Percentiles rank a stretch among this genome's conserved stretches.
These are phyloP conservation scores for Chaetomium tenue DNA, from an alignment of 495 filamentous ascomycete genomes.

Conservation along the genomic window DNA sequence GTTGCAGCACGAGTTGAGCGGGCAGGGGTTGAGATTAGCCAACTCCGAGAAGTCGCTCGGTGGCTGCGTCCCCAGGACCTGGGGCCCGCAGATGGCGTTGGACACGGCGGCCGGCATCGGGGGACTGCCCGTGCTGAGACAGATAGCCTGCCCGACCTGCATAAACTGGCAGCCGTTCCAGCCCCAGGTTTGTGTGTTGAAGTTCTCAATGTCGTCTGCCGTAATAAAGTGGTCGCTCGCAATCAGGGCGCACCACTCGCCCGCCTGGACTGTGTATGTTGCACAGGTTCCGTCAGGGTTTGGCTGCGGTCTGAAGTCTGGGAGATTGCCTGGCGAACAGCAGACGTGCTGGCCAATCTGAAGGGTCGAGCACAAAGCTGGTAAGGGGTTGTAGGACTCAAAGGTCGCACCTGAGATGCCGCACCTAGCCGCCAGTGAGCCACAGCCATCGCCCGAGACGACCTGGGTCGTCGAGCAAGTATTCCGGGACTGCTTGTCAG, in stretches of 20 bases:
- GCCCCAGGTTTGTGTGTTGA: slow-evolving; percentile 52
- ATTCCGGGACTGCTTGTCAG: too few species aligned
- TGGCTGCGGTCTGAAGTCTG: slow-evolving; percentile 41
- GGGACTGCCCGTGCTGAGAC: slow-evolving; percentile 48
- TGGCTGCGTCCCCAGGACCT: slow-evolving; percentile 38
- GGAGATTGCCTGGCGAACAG: slow-evolving; percentile 43
- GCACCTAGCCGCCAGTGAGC: background rate
- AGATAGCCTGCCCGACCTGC: slow-evolving; percentile 38
- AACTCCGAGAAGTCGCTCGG: slow-evolving; percentile 12
- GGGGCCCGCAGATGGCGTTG: slow-evolving; percentile 48
- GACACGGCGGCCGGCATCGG: slow-evolving; percentile 44
- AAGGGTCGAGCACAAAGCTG: slow-evolving; percentile 40
- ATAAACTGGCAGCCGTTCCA: slow-evolving; percentile 49
- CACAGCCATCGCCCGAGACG: slow-evolving; percentile 40
- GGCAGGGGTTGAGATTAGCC: slow-evolving; percentile 39
- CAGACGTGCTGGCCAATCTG: slow-evolving; percentile 43
- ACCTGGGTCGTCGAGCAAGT: background rate
- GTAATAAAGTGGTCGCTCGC: slow-evolving; percentile 35
- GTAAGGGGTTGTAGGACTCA: slow-evolving; percentile 40
- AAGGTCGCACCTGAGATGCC: slow-evolving; percentile 34
- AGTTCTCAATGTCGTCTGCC: slow-evolving; percentile 34
- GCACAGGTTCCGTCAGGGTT: slow-evolving; percentile 46
- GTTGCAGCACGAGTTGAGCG: slow-evolving; percentile 40
- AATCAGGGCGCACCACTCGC: slow-evolving; percentile 39
- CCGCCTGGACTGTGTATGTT: slow-evolving; percentile 34